phyloP scores from a whole-genome alignment of 169 alveolate species.

The Plasmodium yoelii region DNA sequence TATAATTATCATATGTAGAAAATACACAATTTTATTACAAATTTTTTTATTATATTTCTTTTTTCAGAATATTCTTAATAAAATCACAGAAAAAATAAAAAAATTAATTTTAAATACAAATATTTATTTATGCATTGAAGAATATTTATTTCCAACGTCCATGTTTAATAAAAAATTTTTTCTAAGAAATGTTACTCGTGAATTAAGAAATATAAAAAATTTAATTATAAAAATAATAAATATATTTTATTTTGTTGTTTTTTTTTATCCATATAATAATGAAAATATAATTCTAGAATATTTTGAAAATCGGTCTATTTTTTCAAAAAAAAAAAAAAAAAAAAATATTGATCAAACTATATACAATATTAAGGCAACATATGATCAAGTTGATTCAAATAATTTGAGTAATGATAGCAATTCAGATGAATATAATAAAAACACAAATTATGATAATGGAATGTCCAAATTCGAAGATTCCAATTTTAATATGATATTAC shows the following conservation, averaged over 20 bases:
- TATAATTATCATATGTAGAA: not conserved
- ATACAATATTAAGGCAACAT: conserved; percentile 20
- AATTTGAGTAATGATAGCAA: conserved; percentile 12
- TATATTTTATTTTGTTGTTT: conserved; percentile 7
- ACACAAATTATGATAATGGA: not conserved
- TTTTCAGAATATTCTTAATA: conserved; percentile 11
- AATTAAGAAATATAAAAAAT: conserved; percentile 37
- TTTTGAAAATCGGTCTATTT: conserved; percentile 26
- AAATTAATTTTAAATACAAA: conserved; percentile 33
- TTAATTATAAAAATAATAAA: conserved; percentile 22
- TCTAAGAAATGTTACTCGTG: conserved; percentile 22
- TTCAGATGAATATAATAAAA: not conserved
- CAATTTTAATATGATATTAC: conserved; percentile 15
- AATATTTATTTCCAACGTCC: conserved; percentile 43
- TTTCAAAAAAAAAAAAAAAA: conserved; percentile 11
- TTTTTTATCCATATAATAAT: conserved; percentile 40
- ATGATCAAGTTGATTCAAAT: conserved; percentile 3
- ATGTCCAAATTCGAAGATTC: not conserved
- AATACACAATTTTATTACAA: not conserved
- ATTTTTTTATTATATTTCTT: not conserved
- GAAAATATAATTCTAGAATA: conserved; percentile 37
- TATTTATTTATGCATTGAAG: conserved; percentile 56
- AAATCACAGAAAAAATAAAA: conserved; percentile 7
- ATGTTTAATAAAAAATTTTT: conserved; percentile 17
- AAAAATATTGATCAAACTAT: not conserved